Evolutionary conservation across 495 filamentous ascomycete species (phyloP), one percentile per base, ranked within the genome.

Genomic region (Parachaetomium inaequale): DNA sequence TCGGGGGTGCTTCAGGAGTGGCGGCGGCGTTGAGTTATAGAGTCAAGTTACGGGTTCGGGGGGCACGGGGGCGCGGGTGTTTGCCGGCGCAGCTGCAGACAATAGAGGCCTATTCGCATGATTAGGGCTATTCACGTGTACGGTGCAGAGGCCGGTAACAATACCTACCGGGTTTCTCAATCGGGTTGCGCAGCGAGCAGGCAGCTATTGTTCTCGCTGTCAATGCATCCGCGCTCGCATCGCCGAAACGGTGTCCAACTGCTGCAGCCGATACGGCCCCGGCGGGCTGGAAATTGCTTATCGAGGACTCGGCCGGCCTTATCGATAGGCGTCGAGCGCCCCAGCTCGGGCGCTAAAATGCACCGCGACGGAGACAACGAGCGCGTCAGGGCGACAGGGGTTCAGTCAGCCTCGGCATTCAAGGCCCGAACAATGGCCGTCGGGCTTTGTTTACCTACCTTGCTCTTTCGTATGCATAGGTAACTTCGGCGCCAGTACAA

Each of bases 281-380:
- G 63, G 47, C 49, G 46, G 50, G 55, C 63, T 66, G 68, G 67
- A 72, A 72, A 72, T 69, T 70, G 70, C 68, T 72, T 72, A 71
- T 72, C 70, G 68, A 54, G 55, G 36, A 57, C 47, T 58, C 21
- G 46, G 47, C 63, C 49, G 61, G 64, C 63, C 69, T 71, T 73
- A 73, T 73, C 70, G 68, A 63, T 65, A 68, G 61, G 43, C 21
- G 29, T 59, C 43, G 61, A 58, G 36, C 62, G 36, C 57, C 36
- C 65, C 64, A 68, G 66, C 69, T 68, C 59, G 34, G 55, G 63
- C 63, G 64, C 69, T 65, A 66, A 61, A 32, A 31, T 6, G 46
- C 6, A 34, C 21, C 31, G 55, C 54, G 53, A 42, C 49, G 26
- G 36, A 10, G 56, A 53, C 28, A 56, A 55, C 55, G 51, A 51